Percentiles rank a stretch among this genome's conserved stretches.
Evolutionary conservation across 148 eudicot genomes (phyloP).

Genomic region (Diospyros kaki): DNA sequence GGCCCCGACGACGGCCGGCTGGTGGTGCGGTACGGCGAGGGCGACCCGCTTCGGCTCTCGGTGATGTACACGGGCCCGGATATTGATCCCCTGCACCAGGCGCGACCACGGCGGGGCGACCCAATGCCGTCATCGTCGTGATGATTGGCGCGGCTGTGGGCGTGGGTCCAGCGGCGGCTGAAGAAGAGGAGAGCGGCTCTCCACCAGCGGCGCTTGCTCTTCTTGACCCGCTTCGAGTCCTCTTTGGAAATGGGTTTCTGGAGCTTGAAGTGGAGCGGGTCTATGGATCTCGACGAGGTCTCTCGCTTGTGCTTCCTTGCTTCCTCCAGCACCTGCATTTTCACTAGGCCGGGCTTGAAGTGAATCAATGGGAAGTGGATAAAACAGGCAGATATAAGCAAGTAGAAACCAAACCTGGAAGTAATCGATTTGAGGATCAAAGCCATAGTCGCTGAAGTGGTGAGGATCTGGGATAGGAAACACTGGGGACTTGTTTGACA

Average conservation of each 20-base stretch:
- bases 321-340: conserved; percentile 66
- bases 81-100: conserved; percentile 21
- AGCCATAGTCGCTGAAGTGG: conserved; percentile 82
- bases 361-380: too few relatives aligned
- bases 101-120: background rate
- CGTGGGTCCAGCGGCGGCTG: conserved; percentile 40
- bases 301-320: conserved; percentile 61
- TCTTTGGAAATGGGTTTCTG: conserved; percentile 68
- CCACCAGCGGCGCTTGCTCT: conserved; percentile 71
- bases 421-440: conserved; percentile 79
- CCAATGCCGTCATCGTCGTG: background rate
- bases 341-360: too few relatives aligned
- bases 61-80: conserved; percentile 77
- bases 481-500: conserved; percentile 49
- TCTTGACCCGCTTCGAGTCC: conserved; percentile 43
- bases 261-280: conserved; percentile 67
- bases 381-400: background rate
- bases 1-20: conserved; percentile 60
- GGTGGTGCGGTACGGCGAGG: conserved; percentile 48
- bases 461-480: conserved; percentile 62
- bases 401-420: conserved; percentile 46
- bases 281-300: conserved; percentile 37
- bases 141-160: background rate
- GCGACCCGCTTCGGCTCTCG: conserved; percentile 60
- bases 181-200: conserved; percentile 56